These are phyloP conservation scores for Priceomyces castillae DNA, from an alignment of 805 yeast species.

Conservation along the genomic window DNA sequence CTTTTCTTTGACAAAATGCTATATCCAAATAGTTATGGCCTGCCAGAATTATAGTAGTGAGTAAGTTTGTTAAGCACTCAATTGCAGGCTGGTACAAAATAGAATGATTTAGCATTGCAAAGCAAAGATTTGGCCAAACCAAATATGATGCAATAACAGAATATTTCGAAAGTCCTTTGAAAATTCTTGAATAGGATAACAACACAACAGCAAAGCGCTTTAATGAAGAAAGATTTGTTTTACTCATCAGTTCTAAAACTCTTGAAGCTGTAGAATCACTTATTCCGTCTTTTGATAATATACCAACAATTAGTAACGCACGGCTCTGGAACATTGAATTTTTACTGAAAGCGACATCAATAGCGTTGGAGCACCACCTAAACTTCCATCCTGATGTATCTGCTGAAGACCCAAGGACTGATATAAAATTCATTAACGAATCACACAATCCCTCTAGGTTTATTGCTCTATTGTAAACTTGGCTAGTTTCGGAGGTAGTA, in stretches of 20 bases:
- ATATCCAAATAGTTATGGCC: conserved; percentile 23
- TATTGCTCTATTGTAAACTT: conserved; percentile 38
- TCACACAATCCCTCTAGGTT: conserved; percentile 60
- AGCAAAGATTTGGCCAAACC: conserved; percentile 46
- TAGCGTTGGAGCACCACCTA: conserved; percentile 62
- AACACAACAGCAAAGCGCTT: conserved; percentile 38
- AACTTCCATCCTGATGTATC: conserved; percentile 56
- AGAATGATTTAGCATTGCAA: conserved; percentile 27
- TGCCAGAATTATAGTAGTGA: conserved; percentile 21
- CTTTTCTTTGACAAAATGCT: conserved; percentile 29
- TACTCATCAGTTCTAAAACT: conserved; percentile 24
- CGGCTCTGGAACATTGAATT: conserved; percentile 63
- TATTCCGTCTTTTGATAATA: conserved; percentile 60
- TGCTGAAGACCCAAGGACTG: conserved; percentile 43
- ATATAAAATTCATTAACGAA: conserved; percentile 51
- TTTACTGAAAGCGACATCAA: conserved; percentile 58
- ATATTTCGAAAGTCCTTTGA: conserved; percentile 45
- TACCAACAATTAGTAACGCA: conserved; percentile 68
- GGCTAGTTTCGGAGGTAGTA: conserved; percentile 31
- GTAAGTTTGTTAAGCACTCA: conserved; percentile 27
- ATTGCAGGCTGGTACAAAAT: conserved; percentile 33
- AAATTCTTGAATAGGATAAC: conserved; percentile 47
- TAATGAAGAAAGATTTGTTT: conserved; percentile 17
- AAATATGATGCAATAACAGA: conserved; percentile 48
- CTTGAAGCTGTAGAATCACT: conserved; percentile 49